These are phyloP conservation scores for Alternaria hordeiaustralica DNA, from an alignment of 2,329 filamentous ascomycete genomes.

Conservation along the genomic window DNA sequence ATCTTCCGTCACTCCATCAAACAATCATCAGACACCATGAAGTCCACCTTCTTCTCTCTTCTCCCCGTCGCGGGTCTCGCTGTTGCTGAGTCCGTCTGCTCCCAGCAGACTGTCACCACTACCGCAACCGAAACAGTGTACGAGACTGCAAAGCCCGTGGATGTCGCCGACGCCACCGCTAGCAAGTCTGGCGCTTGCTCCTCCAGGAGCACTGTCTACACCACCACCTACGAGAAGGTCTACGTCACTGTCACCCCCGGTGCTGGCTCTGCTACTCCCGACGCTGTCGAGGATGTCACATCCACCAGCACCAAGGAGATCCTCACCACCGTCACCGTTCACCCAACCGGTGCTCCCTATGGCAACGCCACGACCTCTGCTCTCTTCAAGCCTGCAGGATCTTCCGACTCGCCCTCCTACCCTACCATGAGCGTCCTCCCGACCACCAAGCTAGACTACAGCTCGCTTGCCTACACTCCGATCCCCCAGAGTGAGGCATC, in stretches of 20 bases:
- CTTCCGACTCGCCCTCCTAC: neutral
- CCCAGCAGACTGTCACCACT: slow-evolving; percentile 24
- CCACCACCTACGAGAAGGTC: slow-evolving; percentile 24
- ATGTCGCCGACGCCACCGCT: slow-evolving; percentile 1
- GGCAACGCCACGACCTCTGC: slow-evolving; percentile 18
- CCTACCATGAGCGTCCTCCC: slow-evolving; percentile 8
- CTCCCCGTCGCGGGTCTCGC: slow-evolving; percentile 35
- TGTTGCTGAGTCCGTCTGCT: slow-evolving; percentile 32
- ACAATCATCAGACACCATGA: slow-evolving; percentile 27
- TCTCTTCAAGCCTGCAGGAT: neutral
- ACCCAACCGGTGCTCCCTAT: slow-evolving; percentile 10
- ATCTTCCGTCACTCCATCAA: neutral
- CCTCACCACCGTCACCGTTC: slow-evolving; percentile 25
- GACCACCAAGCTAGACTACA: neutral
- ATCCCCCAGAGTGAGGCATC: slow-evolving; percentile 1
- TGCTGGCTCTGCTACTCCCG: slow-evolving; percentile 1
- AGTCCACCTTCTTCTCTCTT: slow-evolving; percentile 33
- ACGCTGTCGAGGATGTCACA: slow-evolving; percentile 14
- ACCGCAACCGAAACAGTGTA: slow-evolving; percentile 16
- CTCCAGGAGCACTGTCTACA: slow-evolving; percentile 22
- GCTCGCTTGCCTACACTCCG: neutral
- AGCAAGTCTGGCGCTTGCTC: slow-evolving; percentile 8
- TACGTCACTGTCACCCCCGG: slow-evolving; percentile 32
- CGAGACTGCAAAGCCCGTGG: slow-evolving; percentile 7
- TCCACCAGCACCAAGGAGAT: slow-evolving; percentile 21